phyloP scores from a whole-genome alignment of 768 basidiomycete species.

The Pleurotus pulmonarius region DNA sequence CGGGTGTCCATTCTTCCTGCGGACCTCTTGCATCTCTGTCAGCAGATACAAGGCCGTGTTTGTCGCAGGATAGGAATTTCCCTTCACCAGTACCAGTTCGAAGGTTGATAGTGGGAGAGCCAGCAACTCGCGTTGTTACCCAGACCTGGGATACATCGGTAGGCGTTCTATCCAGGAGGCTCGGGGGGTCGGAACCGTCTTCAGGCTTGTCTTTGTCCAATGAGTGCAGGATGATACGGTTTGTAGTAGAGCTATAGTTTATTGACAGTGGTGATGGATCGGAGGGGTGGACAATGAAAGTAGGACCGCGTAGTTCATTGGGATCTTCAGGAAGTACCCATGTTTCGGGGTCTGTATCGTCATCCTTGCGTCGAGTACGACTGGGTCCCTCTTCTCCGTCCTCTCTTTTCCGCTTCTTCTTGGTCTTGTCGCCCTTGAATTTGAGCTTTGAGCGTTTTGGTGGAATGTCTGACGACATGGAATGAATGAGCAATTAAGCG shows the following conservation, averaged over 20 bases:
- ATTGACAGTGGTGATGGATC: constrained; percentile 74
- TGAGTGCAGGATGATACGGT: constrained; percentile 61
- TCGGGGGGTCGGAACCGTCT: constrained; percentile 37
- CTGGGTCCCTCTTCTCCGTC: constrained; percentile 44
- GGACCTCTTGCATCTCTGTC: constrained; percentile 88
- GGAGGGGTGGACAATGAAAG: constrained; percentile 80
- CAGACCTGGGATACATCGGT: constrained; percentile 87
- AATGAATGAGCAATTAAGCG: not conserved
- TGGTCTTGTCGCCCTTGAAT: constrained; percentile 85
- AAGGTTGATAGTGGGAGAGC: constrained; percentile 80
- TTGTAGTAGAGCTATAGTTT: constrained; percentile 75
- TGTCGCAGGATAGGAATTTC: constrained; percentile 87
- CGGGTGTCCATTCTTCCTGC: constrained; percentile 92
- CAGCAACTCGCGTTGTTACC: constrained; percentile 85
- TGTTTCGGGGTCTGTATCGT: constrained; percentile 65
- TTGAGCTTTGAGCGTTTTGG: constrained; percentile 68
- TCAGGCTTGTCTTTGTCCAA: constrained; percentile 59
- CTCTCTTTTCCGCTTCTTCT: constrained; percentile 77
- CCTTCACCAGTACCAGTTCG: constrained; percentile 86
- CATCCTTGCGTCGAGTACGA: constrained; percentile 44
- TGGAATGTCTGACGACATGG: constrained; percentile 23
- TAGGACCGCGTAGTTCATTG: constrained; percentile 80
- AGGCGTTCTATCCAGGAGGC: constrained; percentile 64
- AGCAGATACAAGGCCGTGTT: constrained; percentile 78
- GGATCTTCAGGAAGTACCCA: constrained; percentile 77